Evolutionary conservation across 768 basidiomycete species (phyloP).

Genomic region (Ephemerocybe angulata): DNA sequence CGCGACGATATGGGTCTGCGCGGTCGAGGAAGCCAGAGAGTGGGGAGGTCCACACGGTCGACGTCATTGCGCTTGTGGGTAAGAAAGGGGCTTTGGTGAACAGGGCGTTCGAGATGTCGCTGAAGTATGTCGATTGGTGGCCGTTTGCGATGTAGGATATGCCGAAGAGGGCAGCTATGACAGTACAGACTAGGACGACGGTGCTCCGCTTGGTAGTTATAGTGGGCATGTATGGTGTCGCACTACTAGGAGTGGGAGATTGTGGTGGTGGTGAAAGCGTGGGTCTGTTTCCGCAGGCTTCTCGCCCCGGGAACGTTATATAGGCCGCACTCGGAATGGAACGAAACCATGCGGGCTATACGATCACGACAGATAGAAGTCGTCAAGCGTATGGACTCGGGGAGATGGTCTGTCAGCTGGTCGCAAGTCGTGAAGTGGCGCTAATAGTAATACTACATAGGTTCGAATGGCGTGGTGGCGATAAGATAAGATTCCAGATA

Average conservation of each 20-base stretch:
- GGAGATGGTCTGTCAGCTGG: too few species aligned
- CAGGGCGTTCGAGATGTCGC: not conserved
- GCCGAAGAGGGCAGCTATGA: not conserved
- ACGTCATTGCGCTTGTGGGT: not conserved
- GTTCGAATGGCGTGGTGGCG: too few species aligned
- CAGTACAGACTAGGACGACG: not conserved
- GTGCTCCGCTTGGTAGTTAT: not conserved
- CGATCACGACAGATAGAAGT: not conserved
- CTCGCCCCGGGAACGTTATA: not conserved
- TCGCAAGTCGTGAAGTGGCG: too few species aligned
- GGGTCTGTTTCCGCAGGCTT: not conserved
- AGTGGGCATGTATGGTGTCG: not conserved
- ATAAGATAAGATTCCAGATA: too few species aligned
- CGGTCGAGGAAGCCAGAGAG: slow-evolving; percentile 5
- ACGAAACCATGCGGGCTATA: not conserved
- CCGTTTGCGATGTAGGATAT: not conserved
- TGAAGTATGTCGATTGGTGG: not conserved
- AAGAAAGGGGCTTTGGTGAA: not conserved
- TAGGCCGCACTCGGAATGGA: not conserved
- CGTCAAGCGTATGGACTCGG: not conserved
- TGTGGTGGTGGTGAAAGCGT: not conserved
- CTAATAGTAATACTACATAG: too few species aligned
- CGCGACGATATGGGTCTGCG: slow-evolving; percentile 13
- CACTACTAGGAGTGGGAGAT: not conserved
- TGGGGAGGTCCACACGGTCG: not conserved